A percentile compares a stretch with the other conserved stretches of the same genome.
Evolutionary conservation across 2,329 filamentous ascomycete species (phyloP).

Genomic region (Lachnellula subtilissima): DNA sequence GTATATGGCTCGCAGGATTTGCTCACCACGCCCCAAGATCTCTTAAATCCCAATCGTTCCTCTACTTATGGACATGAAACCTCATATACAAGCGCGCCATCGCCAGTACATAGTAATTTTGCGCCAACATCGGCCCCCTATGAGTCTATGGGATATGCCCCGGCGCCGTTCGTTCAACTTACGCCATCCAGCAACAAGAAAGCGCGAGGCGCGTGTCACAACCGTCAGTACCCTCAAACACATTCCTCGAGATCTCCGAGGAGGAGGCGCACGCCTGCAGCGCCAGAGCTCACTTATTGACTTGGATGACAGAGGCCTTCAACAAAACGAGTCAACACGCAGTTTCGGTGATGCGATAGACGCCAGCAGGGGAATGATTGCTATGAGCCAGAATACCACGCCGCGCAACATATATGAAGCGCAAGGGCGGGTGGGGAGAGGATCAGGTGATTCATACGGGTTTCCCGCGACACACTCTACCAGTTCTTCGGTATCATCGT

Average conservation of each 20-base stretch:
- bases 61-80: slow-evolving; percentile 64
- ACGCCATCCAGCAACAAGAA: slow-evolving; percentile 48
- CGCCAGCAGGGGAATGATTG: slow-evolving; percentile 89
- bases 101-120: slow-evolving; percentile 29
- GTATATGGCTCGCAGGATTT: slow-evolving; percentile 59
- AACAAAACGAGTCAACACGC: slow-evolving; percentile 54
- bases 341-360: slow-evolving; percentile 87
- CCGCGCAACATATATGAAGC: slow-evolving; percentile 83
- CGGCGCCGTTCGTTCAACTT: slow-evolving; percentile 57
- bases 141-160: slow-evolving; percentile 70
- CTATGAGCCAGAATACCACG: slow-evolving; percentile 93
- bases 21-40: slow-evolving; percentile 70
- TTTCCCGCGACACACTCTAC: slow-evolving; percentile 82
- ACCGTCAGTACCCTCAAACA: slow-evolving; percentile 65
- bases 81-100: slow-evolving; percentile 62
- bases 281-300: slow-evolving; percentile 62
- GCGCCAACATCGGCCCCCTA: slow-evolving; percentile 55
- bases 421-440: slow-evolving; percentile 54
- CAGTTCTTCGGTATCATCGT: slow-evolving; percentile 86
- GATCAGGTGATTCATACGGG: slow-evolving; percentile 80
- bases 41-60: slow-evolving; percentile 57
- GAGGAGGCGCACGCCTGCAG: slow-evolving; percentile 32
- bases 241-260: slow-evolving; percentile 36
- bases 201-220: slow-evolving; percentile 69
- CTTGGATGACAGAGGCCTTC: slow-evolving; percentile 54